A percentile compares a stretch with the other conserved stretches of the same genome.
Conservation (phyloP, 306 rosid genomes). For the Cucumis hystrix region DNA sequence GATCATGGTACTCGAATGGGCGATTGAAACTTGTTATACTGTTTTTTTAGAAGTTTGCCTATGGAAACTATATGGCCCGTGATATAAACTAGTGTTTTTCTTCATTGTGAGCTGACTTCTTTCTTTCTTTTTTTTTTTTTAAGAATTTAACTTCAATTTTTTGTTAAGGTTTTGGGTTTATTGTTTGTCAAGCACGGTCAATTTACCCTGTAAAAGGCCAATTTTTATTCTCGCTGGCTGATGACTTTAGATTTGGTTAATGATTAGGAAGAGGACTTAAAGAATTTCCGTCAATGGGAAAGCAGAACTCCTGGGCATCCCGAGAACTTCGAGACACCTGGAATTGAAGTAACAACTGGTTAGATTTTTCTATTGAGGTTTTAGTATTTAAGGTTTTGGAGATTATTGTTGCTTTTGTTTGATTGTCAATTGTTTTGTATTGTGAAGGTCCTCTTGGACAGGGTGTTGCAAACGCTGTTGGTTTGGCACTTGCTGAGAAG, state of each 20-base stretch:
- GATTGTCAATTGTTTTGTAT: background rate
- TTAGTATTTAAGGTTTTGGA: background rate
- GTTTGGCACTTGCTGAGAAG: conserved; percentile 96
- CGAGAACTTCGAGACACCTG: conserved; percentile 88
- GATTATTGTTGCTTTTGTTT: background rate
- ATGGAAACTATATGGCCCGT: background rate
- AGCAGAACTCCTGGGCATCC: conserved; percentile 97
- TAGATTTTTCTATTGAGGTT: conserved; percentile 12
- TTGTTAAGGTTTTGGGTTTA: background rate
- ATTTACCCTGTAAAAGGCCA: background rate
- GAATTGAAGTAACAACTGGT: conserved; percentile 96
- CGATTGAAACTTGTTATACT: background rate
- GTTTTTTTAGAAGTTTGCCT: background rate
- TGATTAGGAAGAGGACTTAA: conserved; percentile 68
- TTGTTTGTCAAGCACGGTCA: background rate
- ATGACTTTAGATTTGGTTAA: conserved; percentile 13
- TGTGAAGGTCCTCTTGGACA: conserved; percentile 94
- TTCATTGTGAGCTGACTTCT: background rate
- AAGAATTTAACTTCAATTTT: background rate
- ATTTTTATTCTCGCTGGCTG: background rate
- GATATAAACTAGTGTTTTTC: background rate
- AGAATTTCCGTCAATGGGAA: conserved; percentile 77
- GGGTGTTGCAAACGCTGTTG: conserved; percentile 95
- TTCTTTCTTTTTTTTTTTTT: background rate
- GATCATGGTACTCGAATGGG: background rate